Base-by-base conservation (phyloP, 2,329 filamentous ascomycete genomes). In the Neofusicoccum parvum region DNA sequence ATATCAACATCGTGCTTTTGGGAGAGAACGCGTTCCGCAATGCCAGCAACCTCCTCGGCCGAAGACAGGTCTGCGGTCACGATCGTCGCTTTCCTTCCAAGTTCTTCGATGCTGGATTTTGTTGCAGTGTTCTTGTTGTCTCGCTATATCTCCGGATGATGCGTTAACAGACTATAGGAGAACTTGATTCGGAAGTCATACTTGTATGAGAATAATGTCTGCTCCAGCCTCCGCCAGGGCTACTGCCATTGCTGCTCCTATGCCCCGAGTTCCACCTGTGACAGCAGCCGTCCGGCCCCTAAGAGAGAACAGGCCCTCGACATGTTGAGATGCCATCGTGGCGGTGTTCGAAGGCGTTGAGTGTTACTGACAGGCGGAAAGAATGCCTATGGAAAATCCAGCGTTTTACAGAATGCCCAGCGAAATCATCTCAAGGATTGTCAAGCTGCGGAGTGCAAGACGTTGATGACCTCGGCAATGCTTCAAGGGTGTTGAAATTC, bases 1-100 rank as follows among this genome's bases (percentile, higher is more conserved):
- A 96, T 91, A 73, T 91, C 86, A 68, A 96, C 86, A 74, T 87
- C 83, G 69, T 83, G 78, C 56, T 85, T 85, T 72, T 88, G 86
- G 45, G 82, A 79, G 14, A 91, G 80, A 64, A 93, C 76, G 36
- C 79, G 78, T 20, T 88, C 86, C 1, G 87, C 80, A 2, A 94
- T 82, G 0, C 79, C 77, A 17, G 83, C 79, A 63, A 93, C 88
- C 17, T 87, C 85, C 23, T 80, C 82, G 46, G 15, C 2, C 10
- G 46, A 49, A 2, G 46, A 9, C 5, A 49, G 5, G 14, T 49
- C 46, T 6, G 46, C 46, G 10, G 46, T 49, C 5, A 49, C 23
- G 5, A 32, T n/a, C 11, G 46, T 32, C 5, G 46, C 46, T 6
- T 49, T 49, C 14, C 12, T n/a, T 14, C 46, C 46, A 5, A 49